Conservation (phyloP, 1,139 yeast species). For the Yamadazyma triangularis region DNA sequence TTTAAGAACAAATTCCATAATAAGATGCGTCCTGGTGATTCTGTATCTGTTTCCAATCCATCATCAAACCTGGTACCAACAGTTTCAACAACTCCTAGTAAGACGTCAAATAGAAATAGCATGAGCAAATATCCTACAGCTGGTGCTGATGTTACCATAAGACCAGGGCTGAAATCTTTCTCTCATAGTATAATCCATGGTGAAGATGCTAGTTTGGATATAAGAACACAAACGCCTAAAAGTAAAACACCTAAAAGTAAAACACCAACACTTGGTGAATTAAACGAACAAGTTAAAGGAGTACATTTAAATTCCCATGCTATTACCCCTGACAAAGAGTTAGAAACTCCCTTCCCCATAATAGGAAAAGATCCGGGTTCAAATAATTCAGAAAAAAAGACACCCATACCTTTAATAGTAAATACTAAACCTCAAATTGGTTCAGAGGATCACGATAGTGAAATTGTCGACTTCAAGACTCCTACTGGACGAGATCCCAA, state of each 20-base stretch:
- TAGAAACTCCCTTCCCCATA: constrained; percentile 9
- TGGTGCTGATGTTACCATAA: not conserved
- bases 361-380: constrained; percentile 1
- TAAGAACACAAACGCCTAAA: constrained; percentile 4
- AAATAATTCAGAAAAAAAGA: not conserved
- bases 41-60: not conserved
- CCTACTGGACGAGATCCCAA: constrained; percentile 3
- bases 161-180: constrained; percentile 11
- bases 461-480: constrained; percentile 12
- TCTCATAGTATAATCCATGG: constrained; percentile 10
- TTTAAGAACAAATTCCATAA: not conserved
- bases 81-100: not conserved
- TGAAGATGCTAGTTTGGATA: constrained; percentile 8
- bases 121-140: not conserved
- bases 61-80: not conserved
- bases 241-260: not conserved
- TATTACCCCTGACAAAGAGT: constrained; percentile 12
- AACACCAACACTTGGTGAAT: not conserved
- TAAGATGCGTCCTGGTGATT: not conserved
- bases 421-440: constrained; percentile 9
- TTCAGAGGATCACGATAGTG: constrained; percentile 3
- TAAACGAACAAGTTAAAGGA: not conserved
- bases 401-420: constrained; percentile 9
- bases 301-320: constrained; percentile 3
- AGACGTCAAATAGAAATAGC: not conserved